These are phyloP conservation scores for Teratosphaeria epicoccoides DNA, from an alignment of 2,329 filamentous ascomycete species.

Conservation along the genomic window DNA sequence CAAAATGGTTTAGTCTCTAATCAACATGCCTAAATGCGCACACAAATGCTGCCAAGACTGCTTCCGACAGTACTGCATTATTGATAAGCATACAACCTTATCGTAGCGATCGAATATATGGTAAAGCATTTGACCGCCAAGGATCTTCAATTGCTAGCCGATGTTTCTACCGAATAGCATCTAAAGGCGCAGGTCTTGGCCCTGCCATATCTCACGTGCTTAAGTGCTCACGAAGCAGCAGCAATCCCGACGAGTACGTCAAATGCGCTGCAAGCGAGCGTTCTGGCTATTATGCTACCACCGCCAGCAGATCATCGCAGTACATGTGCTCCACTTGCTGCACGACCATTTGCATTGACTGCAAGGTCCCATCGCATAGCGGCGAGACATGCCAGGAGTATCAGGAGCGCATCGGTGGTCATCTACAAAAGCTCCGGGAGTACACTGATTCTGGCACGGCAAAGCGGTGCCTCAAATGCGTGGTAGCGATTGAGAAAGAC, in stretches of 20 bases:
- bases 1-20: background rate
- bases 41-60: conserved; percentile 7
- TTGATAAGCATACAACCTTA: background rate
- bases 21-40: conserved; percentile 1
- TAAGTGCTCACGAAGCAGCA: background rate
- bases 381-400: conserved; percentile 6
- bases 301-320: background rate
- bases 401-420: background rate
- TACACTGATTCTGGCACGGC: background rate
- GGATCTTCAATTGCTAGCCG: background rate
- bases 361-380: conserved; percentile 3
- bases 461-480: conserved; percentile 6
- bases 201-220: background rate
- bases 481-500: conserved; percentile 1
- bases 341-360: conserved; percentile 5
- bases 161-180: background rate
- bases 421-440: background rate
- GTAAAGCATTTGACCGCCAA: background rate
- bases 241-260: conserved; percentile 2
- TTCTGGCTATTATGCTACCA: background rate
- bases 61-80: conserved; percentile 3
- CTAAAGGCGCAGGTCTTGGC: background rate
- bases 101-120: conserved; percentile 2
- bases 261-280: conserved; percentile 4
- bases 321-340: conserved; percentile 7